These are phyloP conservation scores for Sequoiadendron giganteum DNA, from an alignment of 75 land plant genomes.

Conservation along the genomic window DNA sequence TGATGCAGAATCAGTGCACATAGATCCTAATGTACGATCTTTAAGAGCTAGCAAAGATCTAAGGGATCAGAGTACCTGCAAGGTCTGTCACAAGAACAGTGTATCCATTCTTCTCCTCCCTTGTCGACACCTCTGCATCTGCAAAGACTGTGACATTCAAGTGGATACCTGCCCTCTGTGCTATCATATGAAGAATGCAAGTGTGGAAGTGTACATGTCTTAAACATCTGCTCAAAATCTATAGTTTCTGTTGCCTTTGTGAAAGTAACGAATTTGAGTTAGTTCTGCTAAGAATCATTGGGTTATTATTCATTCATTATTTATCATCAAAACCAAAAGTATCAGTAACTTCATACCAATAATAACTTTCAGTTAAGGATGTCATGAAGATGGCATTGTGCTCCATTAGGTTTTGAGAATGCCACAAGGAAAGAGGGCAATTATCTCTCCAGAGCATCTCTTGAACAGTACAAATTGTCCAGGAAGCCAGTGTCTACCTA, in stretches of 20 bases:
- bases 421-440: not conserved
- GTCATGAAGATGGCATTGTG: not conserved
- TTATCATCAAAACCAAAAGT: not conserved
- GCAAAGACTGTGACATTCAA: conserved; percentile 28
- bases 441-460: not conserved
- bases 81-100: conserved; percentile 21
- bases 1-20: conserved; percentile 69
- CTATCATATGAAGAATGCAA: conserved; percentile 33
- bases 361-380: not conserved
- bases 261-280: not conserved
- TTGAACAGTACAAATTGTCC: not conserved
- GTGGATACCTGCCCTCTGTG: conserved; percentile 37
- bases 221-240: conserved; percentile 1
- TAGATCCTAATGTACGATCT: conserved; percentile 35
- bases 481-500: not conserved
- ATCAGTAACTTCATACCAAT: not conserved
- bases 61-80: conserved; percentile 28
- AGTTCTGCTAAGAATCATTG: not conserved
- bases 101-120: conserved; percentile 38
- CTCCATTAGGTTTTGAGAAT: not conserved
- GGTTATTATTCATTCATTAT: not conserved
- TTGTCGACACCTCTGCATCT: conserved; percentile 49
- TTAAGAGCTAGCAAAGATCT: not conserved
- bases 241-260: not conserved
- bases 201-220: conserved; percentile 43